Base-by-base conservation (phyloP, 768 basidiomycete genomes). In the Lactarius quietus region DNA sequence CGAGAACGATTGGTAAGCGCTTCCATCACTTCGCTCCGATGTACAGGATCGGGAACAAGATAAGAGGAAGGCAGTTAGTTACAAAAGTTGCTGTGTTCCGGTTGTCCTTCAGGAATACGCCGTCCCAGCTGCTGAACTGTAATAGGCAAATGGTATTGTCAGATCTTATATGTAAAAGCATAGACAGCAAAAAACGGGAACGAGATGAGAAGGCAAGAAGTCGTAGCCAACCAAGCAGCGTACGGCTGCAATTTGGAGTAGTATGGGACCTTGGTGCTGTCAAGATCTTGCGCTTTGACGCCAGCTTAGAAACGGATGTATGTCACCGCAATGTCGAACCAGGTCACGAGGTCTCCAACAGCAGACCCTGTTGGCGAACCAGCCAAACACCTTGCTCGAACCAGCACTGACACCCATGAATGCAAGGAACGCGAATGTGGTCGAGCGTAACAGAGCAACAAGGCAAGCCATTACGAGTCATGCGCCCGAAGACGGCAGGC, bases 291-390 rank as follows among this genome's bases (percentile, higher is more conserved):
- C 4, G 73, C 84, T 74, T 88, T 87, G 77, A 89, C 71, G 63
- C 93, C 95, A 17, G 81, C 75, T 74, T 93, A 82, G 82, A 97
- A 97, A 59, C 94, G 88, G 57, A 83, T 73, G 76, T 83, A 81
- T 18, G 78, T 79, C 63, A 83, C 72, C 63, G 73, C 74, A 70
- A 83, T 83, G 60, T 76, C 79, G 68, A 78, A 76, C 83, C 82
- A 84, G 53, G 80, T 81, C 74, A 83, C 77, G 59, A 77, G 62
- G 41, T 73, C 74, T 28, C 81, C 79, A 43, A 83, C 75, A 38
- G 90, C 67, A 8, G 90, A n/a, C 72, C 74, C 64, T 69, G 62
- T 88, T 89, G 43, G 86, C 75, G 68, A 95, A 88, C 90, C 90
- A 95, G 35, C 70, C 71, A 71, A 97, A 97, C 7, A 93, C 93